Evolutionary conservation across 2,329 filamentous ascomycete genomes (phyloP), one percentile per base, ranked within the genome.

Genomic region (Pyricularia grisea): DNA sequence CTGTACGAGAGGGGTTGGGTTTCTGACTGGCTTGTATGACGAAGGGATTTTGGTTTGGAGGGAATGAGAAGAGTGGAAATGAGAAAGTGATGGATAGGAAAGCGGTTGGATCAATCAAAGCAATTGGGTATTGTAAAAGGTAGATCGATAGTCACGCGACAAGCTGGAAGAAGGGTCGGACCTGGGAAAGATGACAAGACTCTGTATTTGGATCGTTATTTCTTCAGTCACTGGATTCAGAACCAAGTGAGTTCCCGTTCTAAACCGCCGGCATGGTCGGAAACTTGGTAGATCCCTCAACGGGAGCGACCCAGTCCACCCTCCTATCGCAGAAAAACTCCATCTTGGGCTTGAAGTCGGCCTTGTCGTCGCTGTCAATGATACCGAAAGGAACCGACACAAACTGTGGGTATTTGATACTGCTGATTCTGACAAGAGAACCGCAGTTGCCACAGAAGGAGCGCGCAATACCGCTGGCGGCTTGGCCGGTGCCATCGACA

Each of bases 391-490:
- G 60, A 3, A 63, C 60, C 7, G 60, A 63, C 2, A 28, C 12
- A 23, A 30, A 63, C 27, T 30, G 60, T 2, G 60, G 60, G 27
- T 28, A 28, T 2, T 1, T 9, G 12, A 63, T 23, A 11, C 60
- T 63, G 14, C 12, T 28, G 27, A 33, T 31, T 12, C 28, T 68
- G 10, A 74, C 65, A 28, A 12, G 14, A 17, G 68, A 68, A 14
- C 74, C 74, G 70, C 74, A 75, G 25, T 65, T 69, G 33, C 72
- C 71, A 70, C 74, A 75, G 69, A 75, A 75, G 7, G 69, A 72
- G 42, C 73, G 71, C 30, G 61, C 12, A 20, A 75, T 70, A 2
- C 69, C 61, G 11, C 31, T 25, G 58, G 73, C 74, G 50, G 73
- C 73, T 42, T 73, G 72, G 12, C 72, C 69, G 6, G 17, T 69